These are phyloP conservation scores for Stylonectria norvegica DNA, from an alignment of 2,329 filamentous ascomycete species.

Conservation along the genomic window DNA sequence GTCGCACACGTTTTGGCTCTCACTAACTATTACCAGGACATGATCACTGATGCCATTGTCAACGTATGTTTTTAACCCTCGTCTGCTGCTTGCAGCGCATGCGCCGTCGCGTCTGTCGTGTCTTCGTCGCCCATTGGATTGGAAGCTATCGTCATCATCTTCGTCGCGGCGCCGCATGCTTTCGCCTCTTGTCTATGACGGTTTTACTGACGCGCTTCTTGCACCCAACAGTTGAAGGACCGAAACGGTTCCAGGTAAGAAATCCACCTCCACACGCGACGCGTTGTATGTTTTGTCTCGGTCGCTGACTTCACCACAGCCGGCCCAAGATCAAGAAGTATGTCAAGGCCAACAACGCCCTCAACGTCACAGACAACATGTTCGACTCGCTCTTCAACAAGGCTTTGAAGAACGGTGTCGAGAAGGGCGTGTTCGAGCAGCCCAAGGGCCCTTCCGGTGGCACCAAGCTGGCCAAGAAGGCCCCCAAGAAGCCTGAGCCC, in stretches of 20 bases:
- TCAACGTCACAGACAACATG: constrained; percentile 51
- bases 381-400: constrained; percentile 79
- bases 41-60: constrained; percentile 61
- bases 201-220: constrained; percentile 39
- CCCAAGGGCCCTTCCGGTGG: constrained; percentile 90
- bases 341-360: constrained; percentile 53
- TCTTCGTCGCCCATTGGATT: constrained; percentile 18
- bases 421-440: constrained; percentile 82
- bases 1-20: constrained; percentile 9
- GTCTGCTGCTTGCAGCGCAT: constrained; percentile 38
- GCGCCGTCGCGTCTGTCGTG: constrained; percentile 17
- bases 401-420: constrained; percentile 75
- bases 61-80: constrained; percentile 46
- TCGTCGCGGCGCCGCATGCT: constrained; percentile 10
- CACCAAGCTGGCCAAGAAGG: constrained; percentile 86
- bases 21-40: constrained; percentile 49
- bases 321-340: constrained; percentile 62
- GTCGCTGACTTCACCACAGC: constrained; percentile 33
- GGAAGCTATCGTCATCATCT: constrained; percentile 21
- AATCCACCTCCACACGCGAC: constrained; percentile 3
- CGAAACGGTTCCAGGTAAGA: constrained; percentile 52
- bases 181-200: constrained; percentile 11
- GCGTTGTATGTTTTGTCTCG: constrained; percentile 7
- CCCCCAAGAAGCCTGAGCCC: constrained; percentile 36
- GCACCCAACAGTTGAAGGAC: constrained; percentile 53